Evolutionary conservation across 805 yeast genomes (phyloP), one percentile per base, ranked within the genome.

Genomic region (Starmerella stigmatis): DNA sequence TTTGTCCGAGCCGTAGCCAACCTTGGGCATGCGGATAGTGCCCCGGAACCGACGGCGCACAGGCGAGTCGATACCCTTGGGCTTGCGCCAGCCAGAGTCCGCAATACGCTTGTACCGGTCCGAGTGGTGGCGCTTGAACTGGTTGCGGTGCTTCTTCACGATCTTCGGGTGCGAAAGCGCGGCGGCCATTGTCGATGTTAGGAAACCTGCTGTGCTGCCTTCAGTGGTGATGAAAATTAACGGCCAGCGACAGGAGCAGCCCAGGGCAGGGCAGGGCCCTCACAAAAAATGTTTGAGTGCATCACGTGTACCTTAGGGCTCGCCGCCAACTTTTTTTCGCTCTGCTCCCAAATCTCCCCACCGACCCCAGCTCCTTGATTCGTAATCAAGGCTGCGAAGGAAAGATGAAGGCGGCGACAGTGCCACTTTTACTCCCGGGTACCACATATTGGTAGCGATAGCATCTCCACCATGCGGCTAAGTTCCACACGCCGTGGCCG

Each of bases 101-200:
- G 85, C 75, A 63, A 92, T 96, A 76, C 99, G 88, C 80, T 79
- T 81, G 76, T 86, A 89, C 76, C 96, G 86, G 82, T 92, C 99
- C 73, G 96, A 86, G 80, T 92, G 98, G 74, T 89, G 97, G 79
- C 99, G 86, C 89, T 88, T 94, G 84, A 92, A 92, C 81, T 82
- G 83, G 80, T 86, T 86, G 68, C 86, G 70, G 86, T 88, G 92
- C 86, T 92, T 92, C 89, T 92, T 94, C 73, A 89, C 96, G 75
- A 92, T 92, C 89, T 86, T 88, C 76, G 97, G 96, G 80, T 86
- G 94, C 68, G 94, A 84, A 69, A 85, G 75, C 65, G 94, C 78
- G 75, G 94, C 86, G 78, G 97, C 95, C 97, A 92, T 81, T 80
- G 51, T 54, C 27, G 41, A 28, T 38, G 30, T 25, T 36, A 36